Conservation (phyloP, 257 asterid genomes). For the Capsicum pubescens region DNA sequence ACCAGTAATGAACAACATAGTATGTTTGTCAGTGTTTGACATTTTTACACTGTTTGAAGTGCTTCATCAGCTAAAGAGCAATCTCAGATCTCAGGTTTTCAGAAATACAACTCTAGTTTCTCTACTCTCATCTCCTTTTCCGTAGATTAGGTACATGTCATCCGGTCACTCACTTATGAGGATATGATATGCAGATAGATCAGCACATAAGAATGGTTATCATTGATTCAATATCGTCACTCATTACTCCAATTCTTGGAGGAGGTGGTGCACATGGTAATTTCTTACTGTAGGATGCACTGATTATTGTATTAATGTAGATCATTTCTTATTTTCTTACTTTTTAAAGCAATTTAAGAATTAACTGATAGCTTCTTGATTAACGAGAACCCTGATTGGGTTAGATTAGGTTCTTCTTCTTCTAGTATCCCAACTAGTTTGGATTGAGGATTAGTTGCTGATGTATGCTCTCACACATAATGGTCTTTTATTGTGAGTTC, state of each 20-base stretch:
- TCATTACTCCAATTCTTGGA: constrained; percentile 82
- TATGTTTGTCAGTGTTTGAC: constrained; percentile 66
- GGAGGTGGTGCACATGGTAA: constrained; percentile 77
- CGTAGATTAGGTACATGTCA: background rate
- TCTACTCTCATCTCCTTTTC: constrained; percentile 3
- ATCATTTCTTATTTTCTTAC: no score
- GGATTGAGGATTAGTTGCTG: constrained; percentile 14
- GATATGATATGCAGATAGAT: constrained; percentile 45
- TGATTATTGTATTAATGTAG: background rate
- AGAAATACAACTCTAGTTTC: background rate
- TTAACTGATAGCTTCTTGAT: constrained; percentile 11
- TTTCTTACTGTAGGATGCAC: background rate
- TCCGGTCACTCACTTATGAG: constrained; percentile 2
- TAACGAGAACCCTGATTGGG: background rate
- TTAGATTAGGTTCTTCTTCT: background rate
- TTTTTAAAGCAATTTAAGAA: background rate
- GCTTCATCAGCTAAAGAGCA: constrained; percentile 61
- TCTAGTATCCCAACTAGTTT: background rate
- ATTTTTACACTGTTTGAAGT: constrained; percentile 71
- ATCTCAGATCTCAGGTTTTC: constrained; percentile 66
- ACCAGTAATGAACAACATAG: constrained; percentile 64
- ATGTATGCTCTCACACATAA: background rate
- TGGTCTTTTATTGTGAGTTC: background rate
- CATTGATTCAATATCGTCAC: constrained; percentile 87
- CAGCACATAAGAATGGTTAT: constrained; percentile 63